These are phyloP conservation scores for Penicillium paradoxum DNA, from an alignment of 495 filamentous ascomycete species.

Conservation along the genomic window DNA sequence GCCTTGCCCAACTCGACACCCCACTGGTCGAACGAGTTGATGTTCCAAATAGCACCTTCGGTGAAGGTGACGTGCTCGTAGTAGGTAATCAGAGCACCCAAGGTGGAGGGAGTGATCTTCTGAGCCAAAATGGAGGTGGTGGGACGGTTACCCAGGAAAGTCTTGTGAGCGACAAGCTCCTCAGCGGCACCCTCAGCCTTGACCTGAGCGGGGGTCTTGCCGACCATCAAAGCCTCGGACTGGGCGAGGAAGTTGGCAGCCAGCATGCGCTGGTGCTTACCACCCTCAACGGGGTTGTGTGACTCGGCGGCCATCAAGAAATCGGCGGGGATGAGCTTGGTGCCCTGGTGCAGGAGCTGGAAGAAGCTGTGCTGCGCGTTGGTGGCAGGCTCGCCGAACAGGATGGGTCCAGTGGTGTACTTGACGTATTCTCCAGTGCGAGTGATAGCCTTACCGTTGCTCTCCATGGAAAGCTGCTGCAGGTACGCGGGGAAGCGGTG, in stretches of 20 bases:
- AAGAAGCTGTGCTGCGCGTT: slow-evolving; percentile 99
- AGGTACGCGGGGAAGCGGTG: slow-evolving; percentile 98
- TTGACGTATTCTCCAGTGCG: slow-evolving; percentile 86
- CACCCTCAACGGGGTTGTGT: slow-evolving; percentile 89
- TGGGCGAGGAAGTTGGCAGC: slow-evolving; percentile 98
- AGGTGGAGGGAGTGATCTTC: slow-evolving; percentile 87
- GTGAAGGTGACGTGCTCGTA: slow-evolving; percentile 99
- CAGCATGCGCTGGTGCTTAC: slow-evolving; percentile 96
- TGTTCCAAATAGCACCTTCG: slow-evolving; percentile 97
- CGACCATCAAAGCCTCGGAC: slow-evolving; percentile 96
- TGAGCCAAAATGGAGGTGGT: slow-evolving; percentile 92
- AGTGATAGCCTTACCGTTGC: slow-evolving; percentile 97
- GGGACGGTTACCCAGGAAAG: slow-evolving; percentile 94
- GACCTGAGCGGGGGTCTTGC: slow-evolving; percentile 88
- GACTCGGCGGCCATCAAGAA: slow-evolving; percentile 94
- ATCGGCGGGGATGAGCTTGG: slow-evolving; percentile 96
- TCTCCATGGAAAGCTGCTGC: slow-evolving; percentile 99
- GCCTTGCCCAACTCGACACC: slow-evolving; percentile 97
- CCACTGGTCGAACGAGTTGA: slow-evolving; percentile 99
- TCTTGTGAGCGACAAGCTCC: slow-evolving; percentile 91
- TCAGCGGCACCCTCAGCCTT: slow-evolving; percentile 82
- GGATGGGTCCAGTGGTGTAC: slow-evolving; percentile 90
- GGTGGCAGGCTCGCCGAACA: slow-evolving; percentile 97
- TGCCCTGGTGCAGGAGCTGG: slow-evolving; percentile 97
- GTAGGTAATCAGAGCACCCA: slow-evolving; percentile 95